These are phyloP conservation scores for Daldinia sp. DNA, from an alignment of 2,329 filamentous ascomycete species.

Conservation along the genomic window DNA sequence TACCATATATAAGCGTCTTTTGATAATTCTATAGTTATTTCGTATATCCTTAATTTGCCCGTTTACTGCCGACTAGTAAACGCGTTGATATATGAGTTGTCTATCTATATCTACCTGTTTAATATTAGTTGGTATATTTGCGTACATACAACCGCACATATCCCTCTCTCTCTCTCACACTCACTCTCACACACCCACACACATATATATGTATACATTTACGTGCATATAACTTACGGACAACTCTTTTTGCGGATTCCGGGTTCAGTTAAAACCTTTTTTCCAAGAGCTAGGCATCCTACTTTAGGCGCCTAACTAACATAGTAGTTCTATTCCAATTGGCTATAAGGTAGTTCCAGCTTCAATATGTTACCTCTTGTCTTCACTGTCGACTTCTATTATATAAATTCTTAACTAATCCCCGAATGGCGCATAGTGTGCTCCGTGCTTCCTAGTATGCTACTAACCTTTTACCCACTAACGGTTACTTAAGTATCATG, in stretches of 20 bases:
- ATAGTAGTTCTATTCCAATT: conserved; percentile 1
- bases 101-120: neutral
- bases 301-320: no score
- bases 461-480: conserved; percentile 17
- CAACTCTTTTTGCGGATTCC: neutral
- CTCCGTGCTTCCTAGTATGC: conserved; percentile 20
- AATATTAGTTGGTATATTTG: neutral
- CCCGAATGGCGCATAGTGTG: conserved; percentile 15
- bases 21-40: neutral
- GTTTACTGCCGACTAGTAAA: neutral
- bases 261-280: neutral
- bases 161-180: no score
- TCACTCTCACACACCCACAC: conserved; percentile 4
- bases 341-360: neutral
- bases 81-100: neutral
- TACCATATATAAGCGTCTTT: conserved; percentile 15
- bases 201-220: neutral
- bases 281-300: no score
- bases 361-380: neutral
- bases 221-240: neutral
- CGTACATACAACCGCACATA: conserved; percentile 2
- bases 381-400: neutral
- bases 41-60: neutral
- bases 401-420: conserved; percentile 18
- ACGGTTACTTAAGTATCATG: no score